phyloP scores from a whole-genome alignment of 768 basidiomycete species.

The Phallus indusiatus region DNA sequence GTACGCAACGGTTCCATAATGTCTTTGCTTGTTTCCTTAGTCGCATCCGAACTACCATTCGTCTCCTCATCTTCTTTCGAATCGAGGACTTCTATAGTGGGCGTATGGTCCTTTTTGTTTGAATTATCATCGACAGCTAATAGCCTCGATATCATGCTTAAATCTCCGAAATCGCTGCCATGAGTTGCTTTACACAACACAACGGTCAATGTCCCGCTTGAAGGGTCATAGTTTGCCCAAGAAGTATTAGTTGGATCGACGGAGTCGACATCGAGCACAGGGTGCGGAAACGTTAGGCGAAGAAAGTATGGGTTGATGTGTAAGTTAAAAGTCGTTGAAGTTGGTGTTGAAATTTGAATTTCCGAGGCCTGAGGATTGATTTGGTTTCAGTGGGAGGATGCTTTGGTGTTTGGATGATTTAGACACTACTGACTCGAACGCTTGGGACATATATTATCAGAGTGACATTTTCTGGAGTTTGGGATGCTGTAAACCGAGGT shows the following conservation, averaged over 20 bases:
- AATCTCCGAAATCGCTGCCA: conserved; percentile 63
- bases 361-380: conserved; percentile 53
- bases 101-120: conserved; percentile 15
- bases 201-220: conserved; percentile 67
- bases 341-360: conserved; percentile 66
- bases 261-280: conserved; percentile 57
- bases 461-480: conserved; percentile 45
- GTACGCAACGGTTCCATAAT: conserved; percentile 33
- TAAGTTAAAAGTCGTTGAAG: conserved; percentile 52
- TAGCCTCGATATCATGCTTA: conserved; percentile 71
- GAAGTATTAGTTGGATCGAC: conserved; percentile 23
- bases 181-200: conserved; percentile 58
- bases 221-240: conserved; percentile 65
- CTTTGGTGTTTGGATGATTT: neutral
- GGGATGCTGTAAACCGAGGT: conserved; percentile 62
- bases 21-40: conserved; percentile 11
- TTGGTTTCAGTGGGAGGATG: conserved; percentile 1
- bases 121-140: conserved; percentile 37
- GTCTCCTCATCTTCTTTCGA: conserved; percentile 14
- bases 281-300: conserved; percentile 61
- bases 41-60: neutral
- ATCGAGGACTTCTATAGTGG: conserved; percentile 49
- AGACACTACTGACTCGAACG: conserved; percentile 34
- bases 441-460: conserved; percentile 63
- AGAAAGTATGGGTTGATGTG: conserved; percentile 82